Percentiles rank a stretch among this genome's conserved stretches.
Conservation (phyloP, 306 rosid species). For the Trichosanthes cucumerina region DNA sequence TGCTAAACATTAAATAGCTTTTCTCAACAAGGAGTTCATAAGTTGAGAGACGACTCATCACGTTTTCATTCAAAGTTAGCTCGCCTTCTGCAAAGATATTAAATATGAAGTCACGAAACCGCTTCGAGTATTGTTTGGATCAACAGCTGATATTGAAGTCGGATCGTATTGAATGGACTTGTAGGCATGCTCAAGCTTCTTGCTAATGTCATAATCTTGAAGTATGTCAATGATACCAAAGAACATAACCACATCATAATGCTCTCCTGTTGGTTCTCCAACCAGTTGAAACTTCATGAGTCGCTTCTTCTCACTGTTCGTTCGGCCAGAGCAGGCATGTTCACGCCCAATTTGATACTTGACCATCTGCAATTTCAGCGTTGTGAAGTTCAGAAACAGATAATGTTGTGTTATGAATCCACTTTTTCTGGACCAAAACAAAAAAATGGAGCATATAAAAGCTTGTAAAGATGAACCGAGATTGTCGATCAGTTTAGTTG, state of each 20-base stretch:
- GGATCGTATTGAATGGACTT: constrained; percentile 89
- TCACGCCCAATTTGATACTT: constrained; percentile 48
- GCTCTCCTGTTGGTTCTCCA: constrained; percentile 80
- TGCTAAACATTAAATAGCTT: neutral
- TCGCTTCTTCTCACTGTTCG: constrained; percentile 57
- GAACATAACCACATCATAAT: constrained; percentile 54
- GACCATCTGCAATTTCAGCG: constrained; percentile 44
- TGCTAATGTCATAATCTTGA: constrained; percentile 95
- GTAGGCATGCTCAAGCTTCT: constrained; percentile 97
- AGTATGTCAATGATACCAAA: constrained; percentile 90
- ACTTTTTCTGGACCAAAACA: neutral
- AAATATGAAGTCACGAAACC: constrained; percentile 76
- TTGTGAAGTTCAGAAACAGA: neutral
- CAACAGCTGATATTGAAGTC: constrained; percentile 85
- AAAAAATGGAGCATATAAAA: neutral
- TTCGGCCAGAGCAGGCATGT: constrained; percentile 74
- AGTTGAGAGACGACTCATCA: neutral
- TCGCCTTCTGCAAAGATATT: constrained; percentile 50
- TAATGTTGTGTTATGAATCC: neutral
- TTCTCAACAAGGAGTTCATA: neutral
- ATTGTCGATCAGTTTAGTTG: neutral
- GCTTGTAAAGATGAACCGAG: neutral
- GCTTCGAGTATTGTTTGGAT: constrained; percentile 81
- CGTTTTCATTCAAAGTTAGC: neutral
- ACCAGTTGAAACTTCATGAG: constrained; percentile 47